Percentiles rank a stretch among this genome's conserved stretches.
Evolutionary conservation across 2,329 filamentous ascomycete species (phyloP).

Genomic region (Fusarium sp.): DNA sequence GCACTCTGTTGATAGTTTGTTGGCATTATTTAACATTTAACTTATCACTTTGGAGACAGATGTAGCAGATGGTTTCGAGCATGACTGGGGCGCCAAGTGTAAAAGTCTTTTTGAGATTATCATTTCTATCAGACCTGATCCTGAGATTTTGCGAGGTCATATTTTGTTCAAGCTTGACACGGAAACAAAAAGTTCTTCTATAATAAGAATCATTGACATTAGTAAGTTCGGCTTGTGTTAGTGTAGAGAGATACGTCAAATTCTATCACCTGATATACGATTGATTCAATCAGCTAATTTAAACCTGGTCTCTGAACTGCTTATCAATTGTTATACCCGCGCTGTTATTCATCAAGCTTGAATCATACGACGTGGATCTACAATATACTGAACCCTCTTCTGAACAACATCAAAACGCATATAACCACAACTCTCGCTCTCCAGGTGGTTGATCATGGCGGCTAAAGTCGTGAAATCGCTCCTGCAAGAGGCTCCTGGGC

Average conservation of each 20-base stretch:
- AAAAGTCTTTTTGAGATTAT: background rate
- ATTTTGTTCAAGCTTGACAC: background rate
- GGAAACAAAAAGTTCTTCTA: background rate
- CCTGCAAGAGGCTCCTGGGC: background rate
- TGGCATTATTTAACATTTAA: background rate
- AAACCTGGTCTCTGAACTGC: accelerated
- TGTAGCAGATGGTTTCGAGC: background rate
- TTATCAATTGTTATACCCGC: background rate
- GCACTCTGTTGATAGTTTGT: background rate
- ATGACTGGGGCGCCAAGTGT: background rate
- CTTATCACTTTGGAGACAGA: background rate
- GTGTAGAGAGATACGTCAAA: background rate
- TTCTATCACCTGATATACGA: background rate
- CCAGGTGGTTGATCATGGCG: background rate
- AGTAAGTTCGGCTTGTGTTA: background rate
- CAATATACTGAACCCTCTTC: background rate
- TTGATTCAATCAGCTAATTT: background rate
- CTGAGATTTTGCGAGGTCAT: background rate
- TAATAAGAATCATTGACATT: background rate
- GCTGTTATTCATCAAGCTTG: background rate
- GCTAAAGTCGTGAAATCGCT: background rate
- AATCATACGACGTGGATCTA: background rate
- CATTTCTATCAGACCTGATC: background rate
- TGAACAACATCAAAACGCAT: background rate
- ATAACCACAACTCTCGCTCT: background rate